Evolutionary conservation across 2,329 filamentous ascomycete genomes (phyloP).

Genomic region (Trichoderma semiorbis): DNA sequence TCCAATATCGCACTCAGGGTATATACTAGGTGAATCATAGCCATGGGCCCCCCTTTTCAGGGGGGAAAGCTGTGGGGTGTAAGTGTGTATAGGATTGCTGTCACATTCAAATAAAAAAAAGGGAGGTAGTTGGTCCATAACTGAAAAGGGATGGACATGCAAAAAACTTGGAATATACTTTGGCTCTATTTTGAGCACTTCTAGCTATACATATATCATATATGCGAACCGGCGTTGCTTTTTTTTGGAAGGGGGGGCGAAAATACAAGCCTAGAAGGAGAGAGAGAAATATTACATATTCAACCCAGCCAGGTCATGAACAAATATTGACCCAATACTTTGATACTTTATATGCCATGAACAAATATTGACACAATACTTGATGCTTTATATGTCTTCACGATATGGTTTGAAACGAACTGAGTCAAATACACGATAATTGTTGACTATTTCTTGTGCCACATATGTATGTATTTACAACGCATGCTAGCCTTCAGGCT

Average conservation of each 20-base stretch:
- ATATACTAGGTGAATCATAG: conserved; percentile 59
- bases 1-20: conserved; percentile 83
- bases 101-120: not conserved
- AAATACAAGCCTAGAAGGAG: not conserved
- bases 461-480: not conserved
- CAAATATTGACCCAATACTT: no score
- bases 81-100: not conserved
- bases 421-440: not conserved
- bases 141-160: not conserved
- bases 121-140: not conserved
- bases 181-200: not conserved
- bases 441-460: not conserved
- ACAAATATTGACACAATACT: no score
- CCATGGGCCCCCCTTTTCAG: not conserved
- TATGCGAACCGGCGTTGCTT: conserved; percentile 9
- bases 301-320: not conserved
- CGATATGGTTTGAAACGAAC: not conserved
- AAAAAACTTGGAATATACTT: not conserved
- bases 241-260: not conserved
- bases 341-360: not conserved
- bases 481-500: not conserved
- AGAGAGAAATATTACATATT: not conserved
- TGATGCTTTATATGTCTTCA: not conserved
- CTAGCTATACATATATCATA: not conserved
- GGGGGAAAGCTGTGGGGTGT: not conserved